A percentile compares a stretch with the other conserved stretches of the same genome.
These are phyloP conservation scores for Carex myosuroides DNA, from an alignment of 176 grass and related monocot genomes.

Conservation along the genomic window DNA sequence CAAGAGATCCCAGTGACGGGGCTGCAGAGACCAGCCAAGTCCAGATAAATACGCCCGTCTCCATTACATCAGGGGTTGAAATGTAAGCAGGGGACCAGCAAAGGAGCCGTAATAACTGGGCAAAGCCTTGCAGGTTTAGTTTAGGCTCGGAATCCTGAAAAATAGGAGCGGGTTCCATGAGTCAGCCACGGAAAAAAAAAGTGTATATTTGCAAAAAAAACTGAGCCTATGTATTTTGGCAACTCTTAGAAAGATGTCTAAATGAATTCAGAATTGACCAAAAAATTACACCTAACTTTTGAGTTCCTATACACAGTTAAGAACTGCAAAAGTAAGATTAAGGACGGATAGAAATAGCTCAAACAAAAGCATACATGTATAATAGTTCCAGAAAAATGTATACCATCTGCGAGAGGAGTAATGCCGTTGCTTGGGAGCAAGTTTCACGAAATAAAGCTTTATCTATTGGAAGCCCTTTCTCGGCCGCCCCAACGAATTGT, in stretches of 20 bases:
- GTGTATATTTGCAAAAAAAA: neutral
- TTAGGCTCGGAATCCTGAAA: conserved; percentile 61
- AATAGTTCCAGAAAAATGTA: conserved; percentile 14
- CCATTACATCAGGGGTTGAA: conserved; percentile 93
- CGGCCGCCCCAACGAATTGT: conserved; percentile 79
- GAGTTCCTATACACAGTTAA: neutral
- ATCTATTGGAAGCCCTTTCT: conserved; percentile 80
- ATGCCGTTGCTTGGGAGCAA: conserved; percentile 93
- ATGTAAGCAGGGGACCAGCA: conserved; percentile 99
- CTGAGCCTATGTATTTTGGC: neutral
- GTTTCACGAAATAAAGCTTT: conserved; percentile 88
- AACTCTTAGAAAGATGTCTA: neutral
- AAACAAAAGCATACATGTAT: neutral
- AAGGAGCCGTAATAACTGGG: conserved; percentile 89
- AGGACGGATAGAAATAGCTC: neutral
- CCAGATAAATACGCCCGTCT: conserved; percentile 99
- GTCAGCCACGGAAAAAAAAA: neutral
- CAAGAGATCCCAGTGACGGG: conserved; percentile 81
- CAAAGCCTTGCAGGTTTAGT: conserved; percentile 82
- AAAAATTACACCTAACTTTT: neutral
- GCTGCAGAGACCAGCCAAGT: conserved; percentile 97
- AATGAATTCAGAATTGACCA: neutral
- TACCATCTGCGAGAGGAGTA: conserved; percentile 96
- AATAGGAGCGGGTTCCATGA: neutral
- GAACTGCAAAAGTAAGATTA: neutral